phyloP scores from a whole-genome alignment of 768 basidiomycete species.

The Lanmaoa pseudosensibilis region DNA sequence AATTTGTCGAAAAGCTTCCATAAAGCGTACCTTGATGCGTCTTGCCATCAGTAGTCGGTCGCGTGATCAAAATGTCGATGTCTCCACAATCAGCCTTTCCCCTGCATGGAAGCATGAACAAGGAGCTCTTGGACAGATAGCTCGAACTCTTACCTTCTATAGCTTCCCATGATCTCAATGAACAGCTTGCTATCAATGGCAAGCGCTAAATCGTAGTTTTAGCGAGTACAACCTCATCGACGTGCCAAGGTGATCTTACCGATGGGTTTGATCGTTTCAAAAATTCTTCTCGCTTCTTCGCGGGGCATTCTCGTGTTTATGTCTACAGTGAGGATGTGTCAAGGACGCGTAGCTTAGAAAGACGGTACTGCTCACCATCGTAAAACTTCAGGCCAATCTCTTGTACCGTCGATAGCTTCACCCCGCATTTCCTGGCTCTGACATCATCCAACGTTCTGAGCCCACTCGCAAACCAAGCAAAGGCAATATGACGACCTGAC shows the following conservation, averaged over 20 bases:
- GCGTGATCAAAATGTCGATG: slow-evolving; percentile 87
- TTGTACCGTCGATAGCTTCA: slow-evolving; percentile 60
- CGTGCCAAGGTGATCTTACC: slow-evolving; percentile 43
- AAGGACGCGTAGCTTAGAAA: neutral
- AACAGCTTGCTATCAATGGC: slow-evolving; percentile 67
- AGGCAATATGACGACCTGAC: slow-evolving; percentile 63
- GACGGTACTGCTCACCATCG: slow-evolving; percentile 47
- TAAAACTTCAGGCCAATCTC: slow-evolving; percentile 69
- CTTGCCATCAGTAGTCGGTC: slow-evolving; percentile 66
- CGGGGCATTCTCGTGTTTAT: slow-evolving; percentile 86
- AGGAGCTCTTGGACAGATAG: neutral
- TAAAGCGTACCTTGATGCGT: slow-evolving; percentile 63
- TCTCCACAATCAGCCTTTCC: slow-evolving; percentile 86
- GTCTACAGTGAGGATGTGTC: slow-evolving; percentile 44
- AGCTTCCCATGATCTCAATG: slow-evolving; percentile 92
- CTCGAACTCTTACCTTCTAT: slow-evolving; percentile 54
- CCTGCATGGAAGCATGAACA: slow-evolving; percentile 36
- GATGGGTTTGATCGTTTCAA: slow-evolving; percentile 65
- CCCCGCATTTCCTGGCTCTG: slow-evolving; percentile 52
- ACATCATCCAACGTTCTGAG: slow-evolving; percentile 81
- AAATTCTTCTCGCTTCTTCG: slow-evolving; percentile 72
- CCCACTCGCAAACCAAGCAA: slow-evolving; percentile 72
- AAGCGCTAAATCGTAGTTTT: slow-evolving; percentile 49
- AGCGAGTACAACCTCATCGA: neutral
- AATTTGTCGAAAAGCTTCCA: neutral